Base-by-base conservation (phyloP, 495 filamentous ascomycete genomes). In the Xylaria longipes region DNA sequence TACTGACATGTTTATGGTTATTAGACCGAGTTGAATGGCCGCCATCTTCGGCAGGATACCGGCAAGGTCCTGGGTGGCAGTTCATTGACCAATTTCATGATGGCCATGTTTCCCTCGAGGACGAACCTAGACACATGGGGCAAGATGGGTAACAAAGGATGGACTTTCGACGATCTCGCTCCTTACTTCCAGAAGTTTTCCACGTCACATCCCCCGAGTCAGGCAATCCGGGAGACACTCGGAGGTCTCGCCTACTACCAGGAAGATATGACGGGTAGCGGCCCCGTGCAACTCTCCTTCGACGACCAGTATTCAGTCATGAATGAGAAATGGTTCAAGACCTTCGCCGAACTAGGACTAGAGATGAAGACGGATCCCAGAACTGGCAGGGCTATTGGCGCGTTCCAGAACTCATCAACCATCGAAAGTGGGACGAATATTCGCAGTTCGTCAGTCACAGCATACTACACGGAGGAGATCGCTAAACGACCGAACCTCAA, bases 21-120 rank as follows among this genome's bases (percentile, higher is more conserved):
- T 39, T 60, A 82, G 79, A 56, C 75, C 12, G 71, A 74, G 31
- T 74, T 82, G 6, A 75, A 81, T 68, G 78, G 78, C 75, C 77
- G 80, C 5, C 70, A 63, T 50, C 68, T 83, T 68, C 78, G 73
- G 71, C 79, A 84, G 71, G 74, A 84, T 1, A 86, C 86, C 2
- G 89, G 88, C n/a, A 88, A 87, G 74, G 78, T 84, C 64, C 79
- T 90, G 3, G 89, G 88, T 15, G 89, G 89, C 15, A 85, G 84
- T 33, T 87, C 85, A 14, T 83, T 81, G 2, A 79, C 90, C 71
- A 91, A 91, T 67, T 85, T 85, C 61, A 80, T 83, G 66, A 84
- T 85, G 72, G 83, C 81, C 72, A 81, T 87, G 17, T 81, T 85
- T 52, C 79, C 81, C 9, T 83, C 84, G 1, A 78, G 77, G 15